Evolutionary conservation across 805 yeast genomes (phyloP).

Genomic region (Ogataea wickerhamii): DNA sequence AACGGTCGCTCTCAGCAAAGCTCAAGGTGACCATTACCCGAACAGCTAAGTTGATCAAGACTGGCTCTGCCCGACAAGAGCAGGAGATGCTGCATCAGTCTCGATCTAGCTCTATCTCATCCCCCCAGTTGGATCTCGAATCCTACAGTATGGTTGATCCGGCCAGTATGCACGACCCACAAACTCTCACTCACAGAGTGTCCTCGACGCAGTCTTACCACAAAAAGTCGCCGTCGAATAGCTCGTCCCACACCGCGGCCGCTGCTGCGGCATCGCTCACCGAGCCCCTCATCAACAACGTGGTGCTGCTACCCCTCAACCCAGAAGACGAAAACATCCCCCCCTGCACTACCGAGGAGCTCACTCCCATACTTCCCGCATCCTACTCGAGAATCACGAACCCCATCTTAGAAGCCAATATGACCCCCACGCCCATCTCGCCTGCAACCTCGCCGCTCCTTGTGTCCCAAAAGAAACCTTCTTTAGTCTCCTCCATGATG

Average conservation of each 20-base stretch:
- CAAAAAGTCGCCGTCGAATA: neutral
- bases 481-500: conserved; percentile 8
- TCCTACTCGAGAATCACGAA: neutral
- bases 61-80: neutral
- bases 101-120: neutral
- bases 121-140: neutral
- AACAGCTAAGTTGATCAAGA: conserved; percentile 8
- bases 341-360: conserved; percentile 28
- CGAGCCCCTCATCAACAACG: neutral
- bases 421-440: conserved; percentile 4
- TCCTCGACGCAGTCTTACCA: neutral
- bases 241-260: neutral
- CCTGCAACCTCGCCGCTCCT: conserved; percentile 4
- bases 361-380: conserved; percentile 25
- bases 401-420: conserved; percentile 3
- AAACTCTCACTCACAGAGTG: conserved; percentile 1
- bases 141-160: neutral
- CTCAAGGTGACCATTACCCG: conserved; percentile 10
- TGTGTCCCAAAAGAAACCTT: conserved; percentile 6
- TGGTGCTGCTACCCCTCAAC: conserved; percentile 26
- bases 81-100: neutral
- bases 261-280: neutral
- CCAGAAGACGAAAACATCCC: conserved; percentile 27
- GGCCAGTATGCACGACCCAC: neutral
- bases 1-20: conserved; percentile 14